Percentiles rank a stretch among this genome's conserved stretches.
These are phyloP conservation scores for Solanum chacoense DNA, from an alignment of 305 asterid genomes.

Conservation along the genomic window DNA sequence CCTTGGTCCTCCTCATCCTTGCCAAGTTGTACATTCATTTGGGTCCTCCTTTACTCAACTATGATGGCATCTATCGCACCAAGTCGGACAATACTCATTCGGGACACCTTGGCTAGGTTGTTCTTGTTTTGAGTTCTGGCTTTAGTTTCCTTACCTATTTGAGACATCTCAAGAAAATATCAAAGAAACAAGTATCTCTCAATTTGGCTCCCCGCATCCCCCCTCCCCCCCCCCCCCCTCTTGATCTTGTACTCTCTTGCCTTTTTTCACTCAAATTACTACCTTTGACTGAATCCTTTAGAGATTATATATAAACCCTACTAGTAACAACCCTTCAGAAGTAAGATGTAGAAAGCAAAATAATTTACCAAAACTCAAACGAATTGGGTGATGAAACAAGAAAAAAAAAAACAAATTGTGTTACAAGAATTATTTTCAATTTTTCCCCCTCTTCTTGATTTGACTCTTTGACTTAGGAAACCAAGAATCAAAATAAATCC, in stretches of 20 bases:
- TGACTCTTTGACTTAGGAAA: not conserved
- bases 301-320: not conserved
- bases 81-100: not conserved
- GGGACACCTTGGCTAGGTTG: not conserved
- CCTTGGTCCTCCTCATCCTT: not conserved
- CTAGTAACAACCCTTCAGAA: not conserved
- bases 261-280: not conserved
- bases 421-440: not conserved
- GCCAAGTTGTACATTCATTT: not conserved
- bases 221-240: not conserved
- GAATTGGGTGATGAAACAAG: not conserved
- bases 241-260: not conserved
- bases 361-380: not conserved
- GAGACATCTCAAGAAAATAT: not conserved
- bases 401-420: not conserved
- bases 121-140: not conserved
- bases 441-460: not conserved
- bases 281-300: not conserved
- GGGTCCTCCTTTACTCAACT: not conserved
- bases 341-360: not conserved
- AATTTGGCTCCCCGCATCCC: not conserved
- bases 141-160: not conserved
- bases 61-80: not conserved
- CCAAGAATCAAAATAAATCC: not conserved
- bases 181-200: not conserved